Base-by-base conservation (phyloP, 768 basidiomycete species). In the Pisolithus sp. region DNA sequence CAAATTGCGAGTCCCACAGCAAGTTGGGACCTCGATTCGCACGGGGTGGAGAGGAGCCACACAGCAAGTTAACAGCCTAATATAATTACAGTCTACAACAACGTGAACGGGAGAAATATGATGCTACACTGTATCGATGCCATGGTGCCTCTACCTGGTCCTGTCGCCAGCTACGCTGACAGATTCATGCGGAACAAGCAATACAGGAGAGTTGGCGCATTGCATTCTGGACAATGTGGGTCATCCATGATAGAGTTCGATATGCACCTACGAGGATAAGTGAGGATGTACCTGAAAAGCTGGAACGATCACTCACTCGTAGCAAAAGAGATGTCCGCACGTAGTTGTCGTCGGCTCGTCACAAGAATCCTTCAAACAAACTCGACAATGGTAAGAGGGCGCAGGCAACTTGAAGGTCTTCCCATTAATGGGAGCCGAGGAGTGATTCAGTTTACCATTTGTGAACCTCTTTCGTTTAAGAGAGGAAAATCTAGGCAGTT, bases 281-380 rank as follows among this genome's bases (percentile, higher is more conserved):
- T 15, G 34, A 34, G 13, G 34, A 34, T 15, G 13, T 13, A 82
- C 37, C 81, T 83, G 37, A 39, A 36, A 46, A 20, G 7, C 15
- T 28, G n/a, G 0, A 13, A 34, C 12, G 34, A 34, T 40, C 44
- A 56, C 63, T 55, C 51, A 69, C 77, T 54, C 59, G 52, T 81
- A 72, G 57, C 82, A 84, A 56, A 84, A 84, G 26, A 84, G 64
- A 55, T 84, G 82, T 8, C 82, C 82, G 59, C 82, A 84, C 68
- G 79, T 77, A 4, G 78, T 82, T 34, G 77, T 80, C 24, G 80
- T 82, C 38, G 77, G 75, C 54, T 79, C 75, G 23, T 75, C 71
- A 57, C 78, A 80, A 30, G 73, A 68, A 51, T 80, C 73, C 30
- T 62, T 65, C 23, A 73, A 68, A 57, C 81, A 83, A 1, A 70